These are phyloP conservation scores for Lepiota venenata DNA, from an alignment of 768 basidiomycete species.

Conservation along the genomic window DNA sequence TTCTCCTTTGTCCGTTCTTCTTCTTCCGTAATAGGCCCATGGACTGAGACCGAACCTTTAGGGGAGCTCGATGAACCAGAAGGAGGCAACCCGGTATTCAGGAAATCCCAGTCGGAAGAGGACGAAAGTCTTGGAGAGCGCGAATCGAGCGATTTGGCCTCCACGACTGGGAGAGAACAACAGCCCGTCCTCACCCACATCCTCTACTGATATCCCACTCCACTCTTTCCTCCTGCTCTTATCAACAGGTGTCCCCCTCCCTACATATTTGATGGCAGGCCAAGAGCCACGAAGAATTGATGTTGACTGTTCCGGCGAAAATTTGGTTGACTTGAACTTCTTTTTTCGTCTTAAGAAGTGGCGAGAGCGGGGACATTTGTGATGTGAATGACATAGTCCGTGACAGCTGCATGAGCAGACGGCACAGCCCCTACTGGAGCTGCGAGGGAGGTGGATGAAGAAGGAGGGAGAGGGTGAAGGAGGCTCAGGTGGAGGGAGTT, in stretches of 20 bases:
- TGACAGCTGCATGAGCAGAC: constrained; percentile 25
- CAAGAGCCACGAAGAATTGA: constrained; percentile 37
- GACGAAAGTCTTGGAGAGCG: constrained; percentile 20
- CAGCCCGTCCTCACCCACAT: constrained; percentile 42
- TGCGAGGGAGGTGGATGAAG: constrained; percentile 26
- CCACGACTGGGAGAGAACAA: constrained; percentile 32
- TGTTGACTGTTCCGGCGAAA: constrained; percentile 22
- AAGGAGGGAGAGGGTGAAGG: constrained; percentile 27
- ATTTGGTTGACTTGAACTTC: constrained; percentile 15
- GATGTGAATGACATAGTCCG: constrained; percentile 34
- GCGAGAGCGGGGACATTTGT: constrained; percentile 17
- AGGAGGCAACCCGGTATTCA: constrained; percentile 24
- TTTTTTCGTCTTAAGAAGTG: constrained; percentile 19
- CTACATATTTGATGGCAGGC: constrained; percentile 42
- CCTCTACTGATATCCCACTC: constrained; percentile 35
- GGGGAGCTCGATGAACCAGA: constrained; percentile 14
- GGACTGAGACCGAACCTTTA: constrained; percentile 9
- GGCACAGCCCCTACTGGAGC: constrained; percentile 7
- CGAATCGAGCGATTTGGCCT: constrained; percentile 40
- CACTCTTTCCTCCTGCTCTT: constrained; percentile 40
- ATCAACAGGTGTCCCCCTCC: constrained; percentile 48
- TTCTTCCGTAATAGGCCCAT: constrained; percentile 4
- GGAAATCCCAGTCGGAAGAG: constrained; percentile 39
- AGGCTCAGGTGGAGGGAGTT: constrained; percentile 23
- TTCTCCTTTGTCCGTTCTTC: neutral